Conservation (phyloP, 2,329 filamentous ascomycete species). For the Fusarium robinianum region DNA sequence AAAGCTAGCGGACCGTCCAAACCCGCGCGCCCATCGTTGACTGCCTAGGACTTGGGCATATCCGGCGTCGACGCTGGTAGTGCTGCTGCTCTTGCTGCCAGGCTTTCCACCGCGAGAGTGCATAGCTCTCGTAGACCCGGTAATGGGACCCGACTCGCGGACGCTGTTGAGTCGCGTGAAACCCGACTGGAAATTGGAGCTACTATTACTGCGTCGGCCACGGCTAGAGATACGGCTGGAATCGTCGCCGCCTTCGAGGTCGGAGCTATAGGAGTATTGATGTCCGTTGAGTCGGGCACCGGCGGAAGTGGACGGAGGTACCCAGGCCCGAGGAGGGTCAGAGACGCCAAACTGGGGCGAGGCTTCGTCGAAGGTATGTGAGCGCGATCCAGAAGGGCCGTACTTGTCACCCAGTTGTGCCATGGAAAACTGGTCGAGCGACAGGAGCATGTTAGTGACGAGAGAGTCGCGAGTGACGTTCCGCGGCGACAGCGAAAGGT, state of each 20-base stretch:
- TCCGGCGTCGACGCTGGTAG: constrained; percentile 67
- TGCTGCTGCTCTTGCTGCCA: constrained; percentile 76
- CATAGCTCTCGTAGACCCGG: constrained; percentile 49
- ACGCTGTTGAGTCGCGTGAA: constrained; percentile 67
- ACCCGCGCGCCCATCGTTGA: constrained; percentile 60
- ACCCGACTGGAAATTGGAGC: constrained; percentile 68
- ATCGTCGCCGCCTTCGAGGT: constrained; percentile 61
- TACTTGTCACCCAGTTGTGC: constrained; percentile 44
- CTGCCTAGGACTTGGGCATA: constrained; percentile 61
- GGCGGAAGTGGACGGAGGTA: constrained; percentile 34
- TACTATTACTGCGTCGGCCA: constrained; percentile 78
- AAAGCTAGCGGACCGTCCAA: constrained; percentile 71
- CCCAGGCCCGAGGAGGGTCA: constrained; percentile 44
- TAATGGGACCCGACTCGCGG: constrained; percentile 50
- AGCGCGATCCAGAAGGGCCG: constrained; percentile 29
- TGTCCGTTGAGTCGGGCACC: constrained; percentile 37
- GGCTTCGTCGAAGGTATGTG: constrained; percentile 38
- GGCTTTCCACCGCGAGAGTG: constrained; percentile 59
- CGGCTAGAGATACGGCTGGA: constrained; percentile 59
- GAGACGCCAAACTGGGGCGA: constrained; percentile 32
- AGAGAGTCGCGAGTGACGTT: constrained; percentile 86
- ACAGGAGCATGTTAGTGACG: constrained; percentile 93
- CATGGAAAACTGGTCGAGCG: constrained; percentile 80
- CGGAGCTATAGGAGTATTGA: constrained; percentile 64
- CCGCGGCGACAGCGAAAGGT: constrained; percentile 77